Evolutionary conservation across 2,329 filamentous ascomycete genomes (phyloP).

Genomic region (Botrytis fabae): DNA sequence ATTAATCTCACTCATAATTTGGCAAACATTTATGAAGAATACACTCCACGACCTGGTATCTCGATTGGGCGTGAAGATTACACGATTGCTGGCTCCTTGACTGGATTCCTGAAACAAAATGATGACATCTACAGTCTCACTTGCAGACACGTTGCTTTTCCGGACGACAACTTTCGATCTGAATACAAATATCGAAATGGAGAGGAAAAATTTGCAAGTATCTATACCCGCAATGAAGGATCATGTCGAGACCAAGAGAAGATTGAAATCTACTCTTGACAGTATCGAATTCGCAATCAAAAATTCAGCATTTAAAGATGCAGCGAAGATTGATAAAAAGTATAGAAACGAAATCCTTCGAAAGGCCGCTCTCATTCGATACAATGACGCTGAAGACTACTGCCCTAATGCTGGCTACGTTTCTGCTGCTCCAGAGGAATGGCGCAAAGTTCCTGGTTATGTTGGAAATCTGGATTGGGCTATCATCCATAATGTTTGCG

Average conservation of each 20-base stretch:
- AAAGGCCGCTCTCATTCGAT: no score
- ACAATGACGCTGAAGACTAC: neutral
- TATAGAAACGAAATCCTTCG: neutral
- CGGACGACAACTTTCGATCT: neutral
- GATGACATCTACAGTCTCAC: neutral
- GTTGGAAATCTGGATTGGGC: neutral
- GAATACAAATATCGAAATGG: neutral
- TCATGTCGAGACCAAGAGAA: neutral
- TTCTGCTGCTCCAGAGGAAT: neutral
- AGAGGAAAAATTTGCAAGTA: neutral
- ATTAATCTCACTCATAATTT: no score
- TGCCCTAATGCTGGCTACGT: neutral
- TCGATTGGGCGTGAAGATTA: neutral
- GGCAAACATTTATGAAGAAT: no score
- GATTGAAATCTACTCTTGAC: neutral
- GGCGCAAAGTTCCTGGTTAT: neutral
- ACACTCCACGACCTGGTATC: neutral
- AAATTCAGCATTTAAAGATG: no score
- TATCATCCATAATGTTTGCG: neutral
- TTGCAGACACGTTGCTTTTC: neutral
- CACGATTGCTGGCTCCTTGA: neutral
- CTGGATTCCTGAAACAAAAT: neutral
- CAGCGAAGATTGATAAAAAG: neutral
- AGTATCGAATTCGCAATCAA: no score
- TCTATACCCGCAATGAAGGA: neutral